phyloP scores from a whole-genome alignment of 2,329 filamentous ascomycete species.

The Sordariomycetes sp. region DNA sequence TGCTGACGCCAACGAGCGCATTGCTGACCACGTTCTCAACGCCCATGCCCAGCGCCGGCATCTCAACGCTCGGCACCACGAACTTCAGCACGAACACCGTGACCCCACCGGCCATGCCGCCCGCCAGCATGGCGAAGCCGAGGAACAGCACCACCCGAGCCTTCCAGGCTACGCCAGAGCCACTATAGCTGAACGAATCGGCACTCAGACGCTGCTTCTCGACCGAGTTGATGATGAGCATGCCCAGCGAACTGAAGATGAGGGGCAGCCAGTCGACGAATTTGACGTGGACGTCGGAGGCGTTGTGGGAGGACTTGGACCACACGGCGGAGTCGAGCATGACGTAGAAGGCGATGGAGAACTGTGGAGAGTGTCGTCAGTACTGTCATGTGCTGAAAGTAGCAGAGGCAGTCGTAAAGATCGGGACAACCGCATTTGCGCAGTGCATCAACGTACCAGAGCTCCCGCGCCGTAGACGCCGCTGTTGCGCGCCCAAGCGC shows the following conservation, averaged over 20 bases:
- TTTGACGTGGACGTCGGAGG: conserved; percentile 49
- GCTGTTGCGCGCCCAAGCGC: conserved; percentile 51
- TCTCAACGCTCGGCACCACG: conserved; percentile 44
- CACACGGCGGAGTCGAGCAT: conserved; percentile 60
- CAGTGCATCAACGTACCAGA: conserved; percentile 38
- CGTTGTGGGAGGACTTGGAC: conserved; percentile 53
- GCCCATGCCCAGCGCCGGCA: conserved; percentile 55
- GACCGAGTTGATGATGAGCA: conserved; percentile 64
- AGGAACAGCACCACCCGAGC: conserved; percentile 59
- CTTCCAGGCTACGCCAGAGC: conserved; percentile 58
- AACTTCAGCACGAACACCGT: conserved; percentile 60
- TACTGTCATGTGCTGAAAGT: too few species aligned
- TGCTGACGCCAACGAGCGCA: conserved; percentile 52
- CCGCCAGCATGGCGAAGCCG: conserved; percentile 55
- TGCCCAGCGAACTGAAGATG: conserved; percentile 57
- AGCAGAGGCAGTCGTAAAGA: background rate
- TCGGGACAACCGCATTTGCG: background rate
- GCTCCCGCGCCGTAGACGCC: conserved; percentile 56
- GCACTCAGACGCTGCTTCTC: conserved; percentile 57
- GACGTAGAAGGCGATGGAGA: conserved; percentile 60
- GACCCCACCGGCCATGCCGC: conserved; percentile 61
- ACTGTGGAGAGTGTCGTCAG: too few species aligned
- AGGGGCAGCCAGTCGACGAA: conserved; percentile 64
- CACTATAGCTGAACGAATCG: conserved; percentile 54
- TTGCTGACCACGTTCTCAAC: conserved; percentile 59